Evolutionary conservation across 2,329 filamentous ascomycete species (phyloP).

Genomic region (Fusarium decemcellulare): DNA sequence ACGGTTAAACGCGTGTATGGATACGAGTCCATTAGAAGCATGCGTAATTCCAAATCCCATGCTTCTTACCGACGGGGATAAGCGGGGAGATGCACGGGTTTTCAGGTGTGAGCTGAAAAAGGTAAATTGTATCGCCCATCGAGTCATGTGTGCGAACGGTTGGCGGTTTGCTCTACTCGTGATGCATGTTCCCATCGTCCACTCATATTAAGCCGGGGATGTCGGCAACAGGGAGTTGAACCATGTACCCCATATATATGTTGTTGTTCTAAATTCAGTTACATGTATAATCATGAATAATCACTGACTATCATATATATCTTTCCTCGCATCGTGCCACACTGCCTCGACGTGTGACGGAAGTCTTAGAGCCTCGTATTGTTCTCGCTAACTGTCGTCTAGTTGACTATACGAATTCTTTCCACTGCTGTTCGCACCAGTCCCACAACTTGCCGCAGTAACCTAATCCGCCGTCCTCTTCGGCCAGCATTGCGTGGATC

Average conservation of each 20-base stretch:
- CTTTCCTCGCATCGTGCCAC: neutral
- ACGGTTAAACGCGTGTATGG: neutral
- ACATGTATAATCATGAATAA: neutral
- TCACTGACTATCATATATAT: conserved; percentile 7
- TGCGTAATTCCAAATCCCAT: too few relatives aligned
- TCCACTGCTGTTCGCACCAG: conserved; percentile 45
- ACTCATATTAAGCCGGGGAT: too few relatives aligned
- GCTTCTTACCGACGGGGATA: too few relatives aligned
- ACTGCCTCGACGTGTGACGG: too few relatives aligned
- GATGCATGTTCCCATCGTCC: too few relatives aligned
- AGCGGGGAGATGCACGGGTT: too few relatives aligned
- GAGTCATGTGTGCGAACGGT: too few relatives aligned
- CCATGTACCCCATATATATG: neutral
- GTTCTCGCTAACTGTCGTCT: neutral
- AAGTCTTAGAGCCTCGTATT: conserved; percentile 14
- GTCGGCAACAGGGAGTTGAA: too few relatives aligned
- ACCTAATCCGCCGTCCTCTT: conserved; percentile 47
- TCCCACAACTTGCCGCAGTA: conserved; percentile 47
- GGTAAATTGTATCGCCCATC: too few relatives aligned
- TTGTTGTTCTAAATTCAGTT: neutral
- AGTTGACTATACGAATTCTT: conserved; percentile 18
- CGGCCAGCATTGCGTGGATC: conserved; percentile 43
- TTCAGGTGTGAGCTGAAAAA: too few relatives aligned
- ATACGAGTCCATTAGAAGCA: neutral
- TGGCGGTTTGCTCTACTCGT: too few relatives aligned